Conservation (phyloP, 1,284 basidiomycete genomes). For the Thelephora terrestris region DNA sequence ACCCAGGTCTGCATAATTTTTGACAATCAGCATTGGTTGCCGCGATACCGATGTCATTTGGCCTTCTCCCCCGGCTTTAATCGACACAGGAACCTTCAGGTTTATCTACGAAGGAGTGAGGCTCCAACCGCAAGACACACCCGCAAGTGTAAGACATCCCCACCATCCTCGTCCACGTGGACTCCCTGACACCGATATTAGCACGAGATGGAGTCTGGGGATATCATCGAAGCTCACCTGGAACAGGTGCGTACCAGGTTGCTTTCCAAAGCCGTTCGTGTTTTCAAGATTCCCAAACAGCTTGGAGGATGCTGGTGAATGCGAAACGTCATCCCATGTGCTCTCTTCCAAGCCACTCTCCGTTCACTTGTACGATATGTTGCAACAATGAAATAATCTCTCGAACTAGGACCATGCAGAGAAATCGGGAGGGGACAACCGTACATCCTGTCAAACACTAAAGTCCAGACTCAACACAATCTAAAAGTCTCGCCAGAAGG, state of each 20-base stretch:
- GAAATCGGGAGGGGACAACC: no score
- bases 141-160: conserved; percentile 32
- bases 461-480: no score
- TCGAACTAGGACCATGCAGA: no score
- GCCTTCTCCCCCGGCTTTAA: not conserved
- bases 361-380: no score
- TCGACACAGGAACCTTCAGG: conserved; percentile 39
- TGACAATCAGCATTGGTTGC: not conserved
- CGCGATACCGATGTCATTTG: not conserved
- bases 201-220: conserved; percentile 48
- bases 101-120: conserved; percentile 46
- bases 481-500: no score
- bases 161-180: not conserved
- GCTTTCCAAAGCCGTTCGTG: no score
- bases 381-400: no score
- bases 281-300: no score
- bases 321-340: no score
- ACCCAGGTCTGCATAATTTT: conserved; percentile 32
- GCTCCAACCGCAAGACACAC: conserved; percentile 38
- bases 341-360: no score
- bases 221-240: conserved; percentile 44
- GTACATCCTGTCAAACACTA: no score
- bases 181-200: conserved; percentile 13
- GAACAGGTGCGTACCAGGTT: conserved; percentile 32
- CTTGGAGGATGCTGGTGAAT: no score